A percentile compares a stretch with the other conserved stretches of the same genome.
Evolutionary conservation across 202 grass and related monocot genomes (phyloP).

Genomic region (Zizania palustris): DNA sequence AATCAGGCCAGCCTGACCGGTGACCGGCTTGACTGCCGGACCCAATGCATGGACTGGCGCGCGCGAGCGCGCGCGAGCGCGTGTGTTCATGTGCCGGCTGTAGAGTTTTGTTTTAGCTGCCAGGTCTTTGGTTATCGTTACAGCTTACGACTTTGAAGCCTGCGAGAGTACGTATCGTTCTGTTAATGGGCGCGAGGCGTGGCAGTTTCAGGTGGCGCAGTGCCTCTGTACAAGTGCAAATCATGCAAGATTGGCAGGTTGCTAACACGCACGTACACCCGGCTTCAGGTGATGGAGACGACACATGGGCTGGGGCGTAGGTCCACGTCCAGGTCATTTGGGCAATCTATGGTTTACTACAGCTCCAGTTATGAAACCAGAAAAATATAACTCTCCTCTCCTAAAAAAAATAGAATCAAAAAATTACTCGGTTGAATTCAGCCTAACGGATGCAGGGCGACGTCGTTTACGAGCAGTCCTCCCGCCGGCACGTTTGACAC

Average conservation of each 20-base stretch:
- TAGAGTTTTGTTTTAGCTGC: not conserved
- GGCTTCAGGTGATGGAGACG: conserved; percentile 27
- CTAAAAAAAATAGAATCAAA: too few relatives aligned
- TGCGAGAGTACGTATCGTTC: not conserved
- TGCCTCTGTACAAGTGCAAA: not conserved
- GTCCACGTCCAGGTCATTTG: too few relatives aligned
- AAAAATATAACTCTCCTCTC: too few relatives aligned
- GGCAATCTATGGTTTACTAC: too few relatives aligned
- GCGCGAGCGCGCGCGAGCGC: not conserved
- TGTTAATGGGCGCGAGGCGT: not conserved
- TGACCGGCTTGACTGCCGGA: not conserved
- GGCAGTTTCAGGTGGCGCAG: conserved; percentile 21
- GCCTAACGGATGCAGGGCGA: conserved; percentile 66
- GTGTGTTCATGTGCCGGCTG: too few relatives aligned
- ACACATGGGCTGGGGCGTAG: not conserved
- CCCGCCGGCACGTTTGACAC: conserved; percentile 65
- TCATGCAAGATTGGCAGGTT: not conserved
- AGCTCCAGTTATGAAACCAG: too few relatives aligned
- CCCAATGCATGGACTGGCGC: not conserved
- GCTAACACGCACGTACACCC: not conserved
- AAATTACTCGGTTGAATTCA: too few relatives aligned
- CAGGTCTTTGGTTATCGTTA: conserved; percentile 22
- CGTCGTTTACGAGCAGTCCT: conserved; percentile 84
- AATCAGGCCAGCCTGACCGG: not conserved
- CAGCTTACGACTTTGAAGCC: not conserved